Base-by-base conservation (phyloP, 2,329 filamentous ascomycete species). In the Capronia americana region DNA sequence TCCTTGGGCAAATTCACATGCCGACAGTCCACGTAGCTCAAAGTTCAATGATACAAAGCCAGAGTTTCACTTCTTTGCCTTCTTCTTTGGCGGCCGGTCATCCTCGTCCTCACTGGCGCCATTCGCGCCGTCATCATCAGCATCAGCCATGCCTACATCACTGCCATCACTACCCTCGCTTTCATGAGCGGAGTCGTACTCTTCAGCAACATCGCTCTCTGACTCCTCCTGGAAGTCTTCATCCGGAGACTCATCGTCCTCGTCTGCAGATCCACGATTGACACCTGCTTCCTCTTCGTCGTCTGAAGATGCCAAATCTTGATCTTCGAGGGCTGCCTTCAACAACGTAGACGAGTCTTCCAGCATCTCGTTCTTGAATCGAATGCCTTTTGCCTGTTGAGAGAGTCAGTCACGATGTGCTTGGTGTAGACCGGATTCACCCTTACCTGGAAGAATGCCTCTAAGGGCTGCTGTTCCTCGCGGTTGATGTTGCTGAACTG, bases 401-500 rank as follows among this genome's bases (percentile, higher is more conserved):
- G 11, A 6, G 11, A 10, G 44, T 66, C 46, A 63, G 56, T 50
- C 23, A 28, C 8, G 57, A 32, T 32, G 24, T 10, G 20, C 41
- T 55, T 41, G 8, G 14, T n/a, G 3, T 30, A 55, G n/a, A 44
- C 26, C 17, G 38, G 41, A 34, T 46, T 24, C 20, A 12, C 12
- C 7, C 66, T 41, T 61, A 70, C 70, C 65, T 96, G 95, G 87
- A 99, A 97, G 83, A 99, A 99, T 72, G 90, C 89, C 79, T 99
- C 95, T n/a, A 99, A 87, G 6, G 92, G 92, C 80, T 95, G 92
- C 79, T 98, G 92, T 77, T 99, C 95, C 82, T 99, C 95, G 73
- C 94, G 91, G 78, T 97, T 99, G 79, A 99, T 99, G 83, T 99
- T 99, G 81, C 93, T 97, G 83, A 99, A 99, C 75, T 97, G 93